These are phyloP conservation scores for Leccinum rimulosum DNA, from an alignment of 768 basidiomycete genomes.

Conservation along the genomic window DNA sequence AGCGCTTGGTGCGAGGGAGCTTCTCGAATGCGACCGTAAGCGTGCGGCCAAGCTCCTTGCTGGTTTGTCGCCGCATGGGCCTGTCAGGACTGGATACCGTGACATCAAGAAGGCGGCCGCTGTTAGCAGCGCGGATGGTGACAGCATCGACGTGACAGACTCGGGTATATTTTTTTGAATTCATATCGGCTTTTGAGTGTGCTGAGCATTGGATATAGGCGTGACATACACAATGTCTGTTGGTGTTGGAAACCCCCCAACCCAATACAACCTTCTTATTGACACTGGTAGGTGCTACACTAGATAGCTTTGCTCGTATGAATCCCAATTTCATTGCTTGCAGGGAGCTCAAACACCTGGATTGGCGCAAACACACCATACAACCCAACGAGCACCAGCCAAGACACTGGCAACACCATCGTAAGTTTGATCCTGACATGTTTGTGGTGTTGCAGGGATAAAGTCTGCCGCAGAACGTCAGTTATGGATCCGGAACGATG, in stretches of 20 bases:
- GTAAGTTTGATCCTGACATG: conserved; percentile 24
- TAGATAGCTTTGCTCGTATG: neutral
- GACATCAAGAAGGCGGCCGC: conserved; percentile 19
- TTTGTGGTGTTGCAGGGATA: neutral
- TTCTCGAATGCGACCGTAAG: conserved; percentile 51
- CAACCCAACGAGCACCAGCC: conserved; percentile 44
- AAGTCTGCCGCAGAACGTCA: conserved; percentile 38
- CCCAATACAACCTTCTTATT: conserved; percentile 51
- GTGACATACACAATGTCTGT: conserved; percentile 55
- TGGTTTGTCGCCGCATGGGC: conserved; percentile 55
- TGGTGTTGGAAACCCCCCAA: conserved; percentile 50
- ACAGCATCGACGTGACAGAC: conserved; percentile 55
- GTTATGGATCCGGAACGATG: conserved; percentile 55
- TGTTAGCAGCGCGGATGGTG: neutral
- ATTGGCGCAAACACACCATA: conserved; percentile 50
- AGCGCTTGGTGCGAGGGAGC: conserved; percentile 41
- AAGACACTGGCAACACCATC: conserved; percentile 36
- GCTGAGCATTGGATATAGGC: conserved; percentile 20
- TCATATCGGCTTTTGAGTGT: neutral
- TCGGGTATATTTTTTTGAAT: conserved; percentile 34
- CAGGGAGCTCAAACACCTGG: conserved; percentile 54
- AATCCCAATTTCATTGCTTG: neutral
- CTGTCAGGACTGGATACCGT: conserved; percentile 27
- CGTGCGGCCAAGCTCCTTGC: conserved; percentile 56
- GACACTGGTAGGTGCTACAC: conserved; percentile 45